These are phyloP conservation scores for Jasminum sambac DNA, from an alignment of 257 asterid species.

Conservation along the genomic window DNA sequence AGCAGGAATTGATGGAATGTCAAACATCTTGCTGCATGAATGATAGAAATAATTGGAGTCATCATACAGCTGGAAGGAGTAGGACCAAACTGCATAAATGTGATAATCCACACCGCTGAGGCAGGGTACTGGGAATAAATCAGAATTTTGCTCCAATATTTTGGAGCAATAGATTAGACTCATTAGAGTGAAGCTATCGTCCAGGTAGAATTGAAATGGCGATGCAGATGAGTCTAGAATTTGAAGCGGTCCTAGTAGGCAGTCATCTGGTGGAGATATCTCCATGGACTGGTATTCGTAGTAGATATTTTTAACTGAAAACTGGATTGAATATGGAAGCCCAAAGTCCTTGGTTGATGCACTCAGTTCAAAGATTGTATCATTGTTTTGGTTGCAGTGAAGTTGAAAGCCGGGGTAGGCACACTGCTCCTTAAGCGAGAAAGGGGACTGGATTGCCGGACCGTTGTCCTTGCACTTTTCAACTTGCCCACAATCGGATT, in stretches of 20 bases:
- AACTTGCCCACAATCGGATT: neutral
- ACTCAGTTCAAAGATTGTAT: slow-evolving; percentile 15
- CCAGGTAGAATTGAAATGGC: neutral
- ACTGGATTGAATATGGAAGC: slow-evolving; percentile 1
- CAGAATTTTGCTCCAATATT: neutral
- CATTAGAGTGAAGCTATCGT: neutral
- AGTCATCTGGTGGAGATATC: neutral
- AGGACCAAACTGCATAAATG: neutral
- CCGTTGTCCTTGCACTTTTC: slow-evolving; percentile 10
- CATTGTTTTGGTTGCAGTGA: neutral
- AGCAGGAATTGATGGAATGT: neutral
- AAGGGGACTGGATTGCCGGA: slow-evolving; percentile 15
- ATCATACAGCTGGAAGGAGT: no score
- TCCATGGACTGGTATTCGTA: neutral
- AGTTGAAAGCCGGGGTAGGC: slow-evolving; percentile 17
- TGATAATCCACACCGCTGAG: neutral
- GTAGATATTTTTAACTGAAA: neutral
- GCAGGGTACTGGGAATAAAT: neutral
- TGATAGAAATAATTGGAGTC: neutral
- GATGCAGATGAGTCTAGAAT: slow-evolving; percentile 1
- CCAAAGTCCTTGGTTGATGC: slow-evolving; percentile 3
- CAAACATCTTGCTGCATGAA: slow-evolving; percentile 27
- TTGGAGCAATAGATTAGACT: neutral
- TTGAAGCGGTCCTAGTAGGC: neutral
- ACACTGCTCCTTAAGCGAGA: slow-evolving; percentile 5